Conservation (phyloP, 495 filamentous ascomycete species). For the Mytilinidion resinicola region DNA sequence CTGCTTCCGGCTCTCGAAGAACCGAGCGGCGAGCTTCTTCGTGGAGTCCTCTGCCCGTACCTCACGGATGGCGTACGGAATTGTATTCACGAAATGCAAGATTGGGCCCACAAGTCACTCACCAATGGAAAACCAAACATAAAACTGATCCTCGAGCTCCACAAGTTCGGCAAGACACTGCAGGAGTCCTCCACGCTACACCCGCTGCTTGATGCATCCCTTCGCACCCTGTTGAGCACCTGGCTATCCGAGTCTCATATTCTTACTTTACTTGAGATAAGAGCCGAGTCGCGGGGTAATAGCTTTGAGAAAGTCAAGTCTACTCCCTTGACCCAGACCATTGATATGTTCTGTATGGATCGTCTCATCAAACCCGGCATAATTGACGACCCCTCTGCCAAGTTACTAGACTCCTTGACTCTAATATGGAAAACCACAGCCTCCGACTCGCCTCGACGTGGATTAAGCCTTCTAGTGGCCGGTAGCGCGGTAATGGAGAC, state of each 20-base stretch:
- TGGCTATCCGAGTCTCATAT: background rate
- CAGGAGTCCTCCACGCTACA: background rate
- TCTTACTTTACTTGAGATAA: background rate
- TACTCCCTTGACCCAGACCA: background rate
- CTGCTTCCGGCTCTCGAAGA: background rate
- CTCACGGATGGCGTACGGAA: background rate
- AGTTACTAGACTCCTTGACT: conserved; percentile 10
- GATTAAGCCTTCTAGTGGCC: conserved; percentile 5
- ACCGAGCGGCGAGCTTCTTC: background rate
- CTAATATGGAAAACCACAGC: conserved; percentile 4
- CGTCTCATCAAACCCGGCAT: conserved; percentile 4
- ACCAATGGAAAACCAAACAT: background rate
- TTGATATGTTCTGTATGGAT: conserved; percentile 15
- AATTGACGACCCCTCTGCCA: background rate
- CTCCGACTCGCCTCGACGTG: conserved; percentile 1
- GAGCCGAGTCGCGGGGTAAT: background rate
- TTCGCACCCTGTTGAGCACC: background rate
- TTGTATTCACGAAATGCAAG: background rate
- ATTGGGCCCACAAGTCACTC: background rate
- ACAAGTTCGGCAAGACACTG: background rate
- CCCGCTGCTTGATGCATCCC: background rate
- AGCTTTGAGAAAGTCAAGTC: background rate
- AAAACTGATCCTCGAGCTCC: background rate
- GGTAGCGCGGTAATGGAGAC: background rate
- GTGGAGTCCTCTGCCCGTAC: background rate